Conservation (phyloP, 2,329 filamentous ascomycete genomes). For the Hypocreales sp. region DNA sequence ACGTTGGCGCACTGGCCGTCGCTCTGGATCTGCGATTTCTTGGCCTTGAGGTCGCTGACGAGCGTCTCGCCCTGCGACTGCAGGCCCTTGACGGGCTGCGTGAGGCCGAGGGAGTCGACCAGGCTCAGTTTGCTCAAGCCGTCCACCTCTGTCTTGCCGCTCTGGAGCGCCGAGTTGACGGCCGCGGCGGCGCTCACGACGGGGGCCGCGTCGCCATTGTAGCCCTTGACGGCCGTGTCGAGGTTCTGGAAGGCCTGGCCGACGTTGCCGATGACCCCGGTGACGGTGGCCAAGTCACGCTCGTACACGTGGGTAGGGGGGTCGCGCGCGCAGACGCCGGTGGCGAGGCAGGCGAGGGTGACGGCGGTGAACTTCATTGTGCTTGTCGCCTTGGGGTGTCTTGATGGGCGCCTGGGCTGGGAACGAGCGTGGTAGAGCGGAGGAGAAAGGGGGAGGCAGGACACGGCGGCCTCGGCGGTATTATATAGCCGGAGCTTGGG, state of each 20-base stretch:
- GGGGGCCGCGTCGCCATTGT: conserved; percentile 7
- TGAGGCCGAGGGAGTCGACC: conserved; percentile 6
- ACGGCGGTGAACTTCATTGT: conserved; percentile 8
- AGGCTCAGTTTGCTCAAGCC: conserved; percentile 5
- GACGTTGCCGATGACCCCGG: conserved; percentile 4
- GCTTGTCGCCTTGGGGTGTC: no score
- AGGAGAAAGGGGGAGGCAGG: no score
- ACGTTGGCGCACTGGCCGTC: conserved; percentile 12
- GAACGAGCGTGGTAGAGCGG: no score
- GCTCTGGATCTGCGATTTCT: conserved; percentile 12
- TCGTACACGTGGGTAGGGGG: conserved; percentile 2
- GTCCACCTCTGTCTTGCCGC: conserved; percentile 6
- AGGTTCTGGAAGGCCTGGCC: conserved; percentile 6
- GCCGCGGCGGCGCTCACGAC: conserved; percentile 8
- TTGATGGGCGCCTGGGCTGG: no score
- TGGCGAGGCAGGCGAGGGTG: conserved; percentile 4
- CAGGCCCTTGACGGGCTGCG: conserved; percentile 7
- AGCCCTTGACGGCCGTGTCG: conserved; percentile 9
- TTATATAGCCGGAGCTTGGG: no score
- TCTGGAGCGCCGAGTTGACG: conserved; percentile 7
- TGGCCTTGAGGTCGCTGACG: conserved; percentile 9
- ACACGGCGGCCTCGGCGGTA: no score
- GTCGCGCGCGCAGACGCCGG: conserved; percentile 4
- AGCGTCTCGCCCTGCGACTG: conserved; percentile 11
- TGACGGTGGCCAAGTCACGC: conserved; percentile 5